Evolutionary conservation across 108 stramenopile genomes (phyloP).

Genomic region (Cyclotella atomus): DNA sequence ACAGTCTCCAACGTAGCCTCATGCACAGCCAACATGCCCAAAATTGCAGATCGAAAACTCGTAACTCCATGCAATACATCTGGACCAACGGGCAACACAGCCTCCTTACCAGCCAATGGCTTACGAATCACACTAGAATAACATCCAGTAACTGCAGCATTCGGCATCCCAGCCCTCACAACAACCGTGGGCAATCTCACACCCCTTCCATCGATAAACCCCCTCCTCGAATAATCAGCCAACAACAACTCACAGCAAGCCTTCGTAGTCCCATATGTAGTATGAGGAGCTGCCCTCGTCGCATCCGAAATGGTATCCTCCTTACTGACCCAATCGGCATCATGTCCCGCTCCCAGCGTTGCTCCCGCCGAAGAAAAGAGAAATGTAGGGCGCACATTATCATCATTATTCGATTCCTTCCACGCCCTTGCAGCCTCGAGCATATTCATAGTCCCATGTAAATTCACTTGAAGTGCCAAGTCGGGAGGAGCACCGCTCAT

Average conservation of each 20-base stretch:
- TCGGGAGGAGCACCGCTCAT: conserved; percentile 68
- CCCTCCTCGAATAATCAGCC: conserved; percentile 57
- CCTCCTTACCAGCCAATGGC: conserved; percentile 52
- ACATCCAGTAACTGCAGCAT: conserved; percentile 59
- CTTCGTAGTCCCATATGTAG: conserved; percentile 69
- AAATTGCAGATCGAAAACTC: conserved; percentile 48
- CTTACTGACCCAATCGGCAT: conserved; percentile 51
- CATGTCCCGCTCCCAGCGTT: conserved; percentile 52
- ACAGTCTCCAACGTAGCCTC: conserved; percentile 40
- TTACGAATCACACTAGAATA: conserved; percentile 58
- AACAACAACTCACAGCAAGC: conserved; percentile 64
- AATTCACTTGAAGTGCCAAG: conserved; percentile 50
- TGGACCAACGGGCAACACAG: conserved; percentile 44
- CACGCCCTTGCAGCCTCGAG: conserved; percentile 58
- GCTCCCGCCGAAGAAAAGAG: conserved; percentile 62
- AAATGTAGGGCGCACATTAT: conserved; percentile 41
- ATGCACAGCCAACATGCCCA: conserved; percentile 52
- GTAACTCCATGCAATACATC: conserved; percentile 59
- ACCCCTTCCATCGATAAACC: conserved; percentile 57
- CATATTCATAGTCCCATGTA: conserved; percentile 58
- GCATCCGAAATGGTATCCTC: conserved; percentile 59
- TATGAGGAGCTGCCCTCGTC: conserved; percentile 60
- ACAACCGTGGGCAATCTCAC: conserved; percentile 59
- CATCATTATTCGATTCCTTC: conserved; percentile 10
- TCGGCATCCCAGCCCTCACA: conserved; percentile 61